Percentiles rank a stretch among this genome's conserved stretches.
These are phyloP conservation scores for Dissophora globulifera DNA, from an alignment of 192 early-diverging fungal species.

Conservation along the genomic window DNA sequence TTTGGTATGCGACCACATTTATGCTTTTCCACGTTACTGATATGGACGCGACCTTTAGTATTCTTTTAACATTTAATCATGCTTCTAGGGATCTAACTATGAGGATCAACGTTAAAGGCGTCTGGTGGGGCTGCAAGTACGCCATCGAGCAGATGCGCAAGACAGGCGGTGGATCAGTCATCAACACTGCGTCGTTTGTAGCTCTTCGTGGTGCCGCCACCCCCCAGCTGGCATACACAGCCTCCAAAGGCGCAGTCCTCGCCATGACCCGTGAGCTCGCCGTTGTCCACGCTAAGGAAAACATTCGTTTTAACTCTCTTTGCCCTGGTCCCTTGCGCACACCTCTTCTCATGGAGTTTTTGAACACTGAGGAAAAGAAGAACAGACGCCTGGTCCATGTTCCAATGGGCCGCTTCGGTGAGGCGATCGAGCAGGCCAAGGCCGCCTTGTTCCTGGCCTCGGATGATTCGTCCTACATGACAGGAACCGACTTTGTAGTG, in stretches of 20 bases:
- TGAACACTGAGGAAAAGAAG: constrained; percentile 88
- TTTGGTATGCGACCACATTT: constrained; percentile 70
- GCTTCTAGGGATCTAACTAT: constrained; percentile 68
- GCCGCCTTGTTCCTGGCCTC: constrained; percentile 85
- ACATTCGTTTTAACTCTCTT: constrained; percentile 84
- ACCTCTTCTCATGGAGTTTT: constrained; percentile 83
- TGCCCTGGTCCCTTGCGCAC: constrained; percentile 87
- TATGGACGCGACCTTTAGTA: too few relatives aligned
- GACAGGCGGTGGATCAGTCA: constrained; percentile 79
- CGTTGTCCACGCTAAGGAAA: constrained; percentile 86
- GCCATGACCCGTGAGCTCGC: constrained; percentile 89
- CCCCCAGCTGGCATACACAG: constrained; percentile 87
- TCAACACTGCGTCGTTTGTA: constrained; percentile 88
- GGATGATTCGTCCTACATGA: constrained; percentile 80
- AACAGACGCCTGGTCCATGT: constrained; percentile 80
- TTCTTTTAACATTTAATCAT: background rate
- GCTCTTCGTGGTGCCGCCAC: constrained; percentile 84
- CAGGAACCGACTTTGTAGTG: constrained; percentile 83
- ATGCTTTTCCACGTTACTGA: too few relatives aligned
- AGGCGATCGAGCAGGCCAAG: constrained; percentile 88
- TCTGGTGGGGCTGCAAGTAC: constrained; percentile 90
- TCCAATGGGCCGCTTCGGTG: constrained; percentile 87
- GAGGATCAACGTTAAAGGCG: constrained; percentile 90
- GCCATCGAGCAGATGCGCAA: constrained; percentile 80
- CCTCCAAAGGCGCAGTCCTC: constrained; percentile 88